Base-by-base conservation (phyloP, 805 yeast genomes). In the Brettanomyces sp. region DNA sequence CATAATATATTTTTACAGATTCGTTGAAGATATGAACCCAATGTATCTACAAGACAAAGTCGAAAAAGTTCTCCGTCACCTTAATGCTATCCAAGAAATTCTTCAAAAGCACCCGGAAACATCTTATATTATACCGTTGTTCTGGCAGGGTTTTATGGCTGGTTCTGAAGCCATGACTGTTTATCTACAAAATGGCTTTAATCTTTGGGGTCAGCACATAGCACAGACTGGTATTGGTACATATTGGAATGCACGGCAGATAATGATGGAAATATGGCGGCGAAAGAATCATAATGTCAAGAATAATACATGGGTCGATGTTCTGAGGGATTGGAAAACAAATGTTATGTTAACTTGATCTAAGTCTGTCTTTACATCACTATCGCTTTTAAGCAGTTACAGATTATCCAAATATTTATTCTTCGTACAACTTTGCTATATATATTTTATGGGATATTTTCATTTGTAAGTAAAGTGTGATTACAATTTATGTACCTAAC, bases 91-190 rank as follows among this genome's bases (percentile, higher is more conserved):
- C 46, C 85, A 80, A 47, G 58, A 61, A 37, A 65, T 85, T 42
- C 78, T 82, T 33, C 73, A 74, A 5, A 49, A 57, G 30, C 56
- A 63, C 45, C 64, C 71, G 21, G 79, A 76, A 24, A 79, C 82
- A 1, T 58, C 62, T 3, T 74, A 82, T 21, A 78, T 79, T 43
- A 77, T 82, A 34, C 95, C 96, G 4, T 66, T 86, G 33, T 79
- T 86, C 54, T 88, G 95, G 93, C 91, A 85, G 57, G 95, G 93
- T 0, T 88, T 88, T 53, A 82, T 88, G 39, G 89, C 91, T 1
- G 95, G 95, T 0, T 82, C 93, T 56, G 88, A 85, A 50, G 82
- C 89, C 9, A 73, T 76, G 48, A 76, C 81, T 5, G 54, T 62
- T 1, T 69, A 68, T 34, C 62, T 81, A 35, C 91, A 85, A 52